Percentiles rank a stretch among this genome's conserved stretches.
phyloP scores from a whole-genome alignment of 2,329 filamentous ascomycete genomes.

The Teratosphaeria destructans region DNA sequence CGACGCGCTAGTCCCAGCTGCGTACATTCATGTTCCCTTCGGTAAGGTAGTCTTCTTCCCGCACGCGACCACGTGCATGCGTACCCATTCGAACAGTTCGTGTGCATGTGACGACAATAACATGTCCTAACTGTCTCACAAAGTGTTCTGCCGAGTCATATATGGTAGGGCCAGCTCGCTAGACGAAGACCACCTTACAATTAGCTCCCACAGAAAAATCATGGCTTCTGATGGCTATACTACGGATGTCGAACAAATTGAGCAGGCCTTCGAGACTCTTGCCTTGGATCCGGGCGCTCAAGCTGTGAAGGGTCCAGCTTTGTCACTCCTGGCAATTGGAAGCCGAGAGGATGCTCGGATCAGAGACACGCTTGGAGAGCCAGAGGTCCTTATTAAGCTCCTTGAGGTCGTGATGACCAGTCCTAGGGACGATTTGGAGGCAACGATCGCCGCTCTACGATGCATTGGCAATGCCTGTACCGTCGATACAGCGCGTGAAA shows the following conservation, averaged over 20 bases:
- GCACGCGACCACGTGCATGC: neutral
- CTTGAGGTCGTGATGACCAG: conserved; percentile 4
- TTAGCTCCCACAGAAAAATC: neutral
- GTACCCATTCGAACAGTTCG: neutral
- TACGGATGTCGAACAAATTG: neutral
- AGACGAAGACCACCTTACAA: neutral
- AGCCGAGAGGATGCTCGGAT: conserved; percentile 10
- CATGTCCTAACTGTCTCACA: neutral
- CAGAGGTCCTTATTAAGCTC: conserved; percentile 6
- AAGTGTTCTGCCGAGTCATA: neutral
- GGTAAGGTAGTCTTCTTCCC: neutral
- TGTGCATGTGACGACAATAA: neutral
- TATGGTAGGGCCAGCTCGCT: neutral
- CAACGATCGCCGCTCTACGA: conserved; percentile 12
- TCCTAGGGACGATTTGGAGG: conserved; percentile 1
- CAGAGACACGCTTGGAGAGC: conserved; percentile 8
- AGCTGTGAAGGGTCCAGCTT: neutral
- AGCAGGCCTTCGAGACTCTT: neutral
- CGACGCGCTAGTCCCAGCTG: neutral
- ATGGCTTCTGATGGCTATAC: neutral
- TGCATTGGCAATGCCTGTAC: conserved; percentile 25
- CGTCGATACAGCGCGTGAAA: conserved; percentile 9
- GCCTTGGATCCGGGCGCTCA: neutral
- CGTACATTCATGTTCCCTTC: neutral
- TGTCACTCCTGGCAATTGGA: conserved; percentile 10